phyloP scores from a whole-genome alignment of 371 early-diverging fungal species.

The Lichtheimia hyalospora region DNA sequence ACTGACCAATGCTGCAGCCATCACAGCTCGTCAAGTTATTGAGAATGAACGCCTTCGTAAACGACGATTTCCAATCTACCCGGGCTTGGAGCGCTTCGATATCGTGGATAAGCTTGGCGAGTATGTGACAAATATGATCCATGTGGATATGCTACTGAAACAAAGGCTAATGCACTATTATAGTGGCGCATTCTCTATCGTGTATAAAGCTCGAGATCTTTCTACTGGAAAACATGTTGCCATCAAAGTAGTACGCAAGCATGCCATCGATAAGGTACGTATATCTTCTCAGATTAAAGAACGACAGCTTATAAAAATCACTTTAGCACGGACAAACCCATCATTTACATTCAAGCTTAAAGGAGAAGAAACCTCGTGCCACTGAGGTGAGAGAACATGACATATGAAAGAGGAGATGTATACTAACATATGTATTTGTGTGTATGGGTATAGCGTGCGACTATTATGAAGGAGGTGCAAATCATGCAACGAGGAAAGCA shows the following conservation, averaged over 20 bases:
- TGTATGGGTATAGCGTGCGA: constrained; percentile 57
- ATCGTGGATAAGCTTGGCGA: constrained; percentile 69
- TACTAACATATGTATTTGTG: background rate
- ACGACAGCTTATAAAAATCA: constrained; percentile 13
- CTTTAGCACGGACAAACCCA: constrained; percentile 9
- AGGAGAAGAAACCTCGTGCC: constrained; percentile 19
- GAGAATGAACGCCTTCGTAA: constrained; percentile 41
- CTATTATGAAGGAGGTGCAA: constrained; percentile 84
- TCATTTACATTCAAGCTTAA: constrained; percentile 14
- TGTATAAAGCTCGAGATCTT: constrained; percentile 68
- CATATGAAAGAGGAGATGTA: background rate
- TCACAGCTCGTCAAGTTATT: constrained; percentile 26
- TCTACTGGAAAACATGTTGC: constrained; percentile 69
- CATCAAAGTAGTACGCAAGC: constrained; percentile 77
- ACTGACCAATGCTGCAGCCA: background rate
- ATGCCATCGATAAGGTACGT: constrained; percentile 53
- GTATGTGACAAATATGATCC: constrained; percentile 49
- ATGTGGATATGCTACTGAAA: background rate
- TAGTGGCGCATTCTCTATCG: constrained; percentile 82
- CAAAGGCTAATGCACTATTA: no score
- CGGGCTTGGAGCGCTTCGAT: constrained; percentile 59
- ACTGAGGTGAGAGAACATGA: constrained; percentile 11
- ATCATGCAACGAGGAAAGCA: constrained; percentile 85
- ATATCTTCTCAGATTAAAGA: background rate
- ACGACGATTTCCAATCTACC: constrained; percentile 46